These are phyloP conservation scores for Gossypium longicalyx DNA, from an alignment of 345 rosid genomes.

Conservation along the genomic window DNA sequence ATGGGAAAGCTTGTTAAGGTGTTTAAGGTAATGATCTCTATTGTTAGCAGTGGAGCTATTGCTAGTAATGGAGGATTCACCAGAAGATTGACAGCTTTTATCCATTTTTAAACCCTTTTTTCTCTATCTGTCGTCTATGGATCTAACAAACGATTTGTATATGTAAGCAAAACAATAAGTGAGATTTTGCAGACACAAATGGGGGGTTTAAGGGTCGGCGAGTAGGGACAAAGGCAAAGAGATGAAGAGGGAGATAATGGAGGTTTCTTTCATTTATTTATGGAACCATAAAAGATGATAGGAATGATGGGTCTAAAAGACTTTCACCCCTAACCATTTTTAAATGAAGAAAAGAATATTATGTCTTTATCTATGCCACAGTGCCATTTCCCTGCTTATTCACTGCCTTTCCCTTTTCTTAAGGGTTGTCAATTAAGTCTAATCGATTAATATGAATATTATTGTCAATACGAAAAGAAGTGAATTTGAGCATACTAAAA, in stretches of 20 bases:
- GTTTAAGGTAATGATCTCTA: slow-evolving; percentile 48
- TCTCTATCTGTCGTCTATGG: background rate
- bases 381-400: too few relatives aligned
- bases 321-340: background rate
- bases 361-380: too few relatives aligned
- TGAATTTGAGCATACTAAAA: too few relatives aligned
- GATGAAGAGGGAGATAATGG: background rate
- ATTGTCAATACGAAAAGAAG: accelerated
- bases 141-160: slow-evolving; percentile 15
- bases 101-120: slow-evolving; percentile 34
- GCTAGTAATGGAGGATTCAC: slow-evolving; percentile 36
- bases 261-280: background rate
- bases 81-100: slow-evolving; percentile 54
- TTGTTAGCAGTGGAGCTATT: slow-evolving; percentile 12
- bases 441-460: too few relatives aligned
- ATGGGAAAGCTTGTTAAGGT: slow-evolving; percentile 77
- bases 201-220: slow-evolving; percentile 13
- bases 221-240: slow-evolving; percentile 15
- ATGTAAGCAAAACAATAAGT: background rate
- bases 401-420: too few relatives aligned
- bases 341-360: too few relatives aligned
- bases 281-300: background rate
- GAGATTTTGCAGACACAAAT: too few relatives aligned
- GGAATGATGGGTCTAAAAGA: background rate
- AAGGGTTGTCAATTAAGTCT: too few relatives aligned